Base-by-base conservation (phyloP, 768 basidiomycete genomes). In the Rhodotorula babjevae region DNA sequence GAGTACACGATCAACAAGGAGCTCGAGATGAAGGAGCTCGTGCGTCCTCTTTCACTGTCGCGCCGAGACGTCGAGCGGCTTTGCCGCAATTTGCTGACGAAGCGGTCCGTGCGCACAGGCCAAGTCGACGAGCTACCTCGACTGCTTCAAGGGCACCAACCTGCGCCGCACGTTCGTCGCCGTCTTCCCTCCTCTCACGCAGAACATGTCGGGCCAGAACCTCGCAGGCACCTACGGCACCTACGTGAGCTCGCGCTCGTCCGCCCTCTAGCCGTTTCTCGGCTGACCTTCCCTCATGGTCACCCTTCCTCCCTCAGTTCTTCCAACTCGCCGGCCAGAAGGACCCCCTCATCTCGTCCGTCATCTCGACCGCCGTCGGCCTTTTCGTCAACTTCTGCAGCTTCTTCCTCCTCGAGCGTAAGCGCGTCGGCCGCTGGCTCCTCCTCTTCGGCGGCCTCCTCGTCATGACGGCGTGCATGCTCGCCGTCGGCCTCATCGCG, bases 121-220 rank as follows among this genome's bases (percentile, higher is more conserved):
- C 36, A 52, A 62, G 56, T 15, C 61, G 16, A 57, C 55, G 15
- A 46, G 61, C 29, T 74, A 70, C 65, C 31, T 70, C 27, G 73
- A 74, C 42, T 74, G 73, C 58, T 63, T 74, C 69, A 58, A 56
- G 57, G 73, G 74, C 16, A 31, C 36, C 6, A 69, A 76, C 44
- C 55, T 46, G 16, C 72, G 76, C 16, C 27, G 76, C 18, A 74
- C 76, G 0, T 77, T 70, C 55, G 60, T 61, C 59, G 76, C 76
- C 25, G 63, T 70, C 23, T 74, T 77, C 67, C 69, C 73, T 8
- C 61, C 70, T 31, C 49, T 71, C 47, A 64, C 65, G n/a, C 73
- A 74, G 55, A 74, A 77, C 44, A 33, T 74, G 16, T 68, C 61
- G n/a, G 75, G 75, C 11, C 74, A 76, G 53, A 69, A 71, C 40